phyloP scores from a whole-genome alignment of 768 basidiomycete genomes.

The Termitomyces sp. region DNA sequence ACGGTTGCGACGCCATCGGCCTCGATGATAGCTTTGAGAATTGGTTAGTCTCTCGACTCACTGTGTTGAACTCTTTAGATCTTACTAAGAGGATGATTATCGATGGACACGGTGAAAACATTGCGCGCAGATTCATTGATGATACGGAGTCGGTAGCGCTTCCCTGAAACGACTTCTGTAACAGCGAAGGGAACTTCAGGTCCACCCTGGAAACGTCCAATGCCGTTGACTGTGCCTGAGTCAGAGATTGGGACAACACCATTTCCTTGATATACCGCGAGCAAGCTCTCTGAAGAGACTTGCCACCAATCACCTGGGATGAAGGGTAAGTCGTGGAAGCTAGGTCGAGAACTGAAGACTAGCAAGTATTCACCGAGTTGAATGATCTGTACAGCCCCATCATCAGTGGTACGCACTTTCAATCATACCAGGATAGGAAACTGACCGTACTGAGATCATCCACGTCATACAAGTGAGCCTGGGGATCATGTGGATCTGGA shows the following conservation, averaged over 20 bases:
- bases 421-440: background rate
- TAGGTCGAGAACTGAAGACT: slow-evolving; percentile 1
- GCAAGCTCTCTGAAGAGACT: slow-evolving; percentile 16
- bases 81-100: slow-evolving; percentile 24
- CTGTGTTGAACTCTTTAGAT: background rate
- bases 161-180: slow-evolving; percentile 27
- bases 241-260: slow-evolving; percentile 26
- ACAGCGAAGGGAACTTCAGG: slow-evolving; percentile 30
- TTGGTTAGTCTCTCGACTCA: background rate
- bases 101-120: slow-evolving; percentile 26
- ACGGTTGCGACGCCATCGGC: slow-evolving; percentile 32
- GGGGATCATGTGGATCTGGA: slow-evolving; percentile 2
- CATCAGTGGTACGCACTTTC: background rate
- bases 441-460: slow-evolving; percentile 12
- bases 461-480: slow-evolving; percentile 10
- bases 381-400: slow-evolving; percentile 5
- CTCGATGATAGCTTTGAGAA: slow-evolving; percentile 25
- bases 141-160: slow-evolving; percentile 45
- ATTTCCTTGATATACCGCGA: slow-evolving; percentile 19
- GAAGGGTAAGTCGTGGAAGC: slow-evolving; percentile 17
- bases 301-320: slow-evolving; percentile 39
- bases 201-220: slow-evolving; percentile 33
- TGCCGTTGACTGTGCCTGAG: slow-evolving; percentile 40
- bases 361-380: slow-evolving; percentile 15
- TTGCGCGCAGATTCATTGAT: slow-evolving; percentile 38